Percentiles rank a stretch among this genome's conserved stretches.
Conservation (phyloP, 306 rosid species). For the Oemleria cerasiformis region DNA sequence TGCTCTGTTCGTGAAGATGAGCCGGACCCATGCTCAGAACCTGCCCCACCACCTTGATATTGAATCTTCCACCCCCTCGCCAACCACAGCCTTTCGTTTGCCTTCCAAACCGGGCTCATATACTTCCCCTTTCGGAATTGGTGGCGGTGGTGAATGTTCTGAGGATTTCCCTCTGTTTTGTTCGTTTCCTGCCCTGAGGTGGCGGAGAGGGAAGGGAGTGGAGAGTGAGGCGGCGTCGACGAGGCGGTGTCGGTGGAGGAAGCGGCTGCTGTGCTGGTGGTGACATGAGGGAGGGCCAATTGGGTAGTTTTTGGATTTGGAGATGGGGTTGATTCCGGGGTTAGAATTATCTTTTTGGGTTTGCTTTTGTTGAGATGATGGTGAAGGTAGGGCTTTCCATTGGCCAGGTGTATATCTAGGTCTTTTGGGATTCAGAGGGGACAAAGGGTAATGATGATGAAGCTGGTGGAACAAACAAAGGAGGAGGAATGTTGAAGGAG, state of each 20-base stretch:
- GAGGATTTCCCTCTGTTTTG: slow-evolving; percentile 43
- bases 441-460: slow-evolving; percentile 45
- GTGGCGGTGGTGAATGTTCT: slow-evolving; percentile 51
- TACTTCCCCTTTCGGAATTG: slow-evolving; percentile 85
- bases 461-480: slow-evolving; percentile 49
- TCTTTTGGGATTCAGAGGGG: slow-evolving; percentile 54
- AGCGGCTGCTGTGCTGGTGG: slow-evolving; percentile 23
- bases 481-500: slow-evolving; percentile 33
- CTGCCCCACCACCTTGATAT: slow-evolving; percentile 47
- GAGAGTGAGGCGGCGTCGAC: slow-evolving; percentile 71
- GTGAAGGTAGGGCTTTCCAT: slow-evolving; percentile 87
- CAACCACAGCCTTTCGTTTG: slow-evolving; percentile 88
- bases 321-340: slow-evolving; percentile 63
- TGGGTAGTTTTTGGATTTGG: slow-evolving; percentile 33
- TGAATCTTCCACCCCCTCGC: slow-evolving; percentile 86
- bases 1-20: slow-evolving; percentile 45
- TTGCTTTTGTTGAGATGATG: slow-evolving; percentile 48
- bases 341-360: slow-evolving; percentile 39
- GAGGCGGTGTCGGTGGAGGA: slow-evolving; percentile 80
- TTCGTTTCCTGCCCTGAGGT: slow-evolving; percentile 51
- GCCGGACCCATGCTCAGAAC: slow-evolving; percentile 24
- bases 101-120: slow-evolving; percentile 98
- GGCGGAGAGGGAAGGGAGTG: slow-evolving; percentile 40
- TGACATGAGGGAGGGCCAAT: slow-evolving; percentile 4
- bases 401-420: slow-evolving; percentile 68